phyloP scores from a whole-genome alignment of 805 yeast genomes.

The Schwanniomyces vanrijiae region DNA sequence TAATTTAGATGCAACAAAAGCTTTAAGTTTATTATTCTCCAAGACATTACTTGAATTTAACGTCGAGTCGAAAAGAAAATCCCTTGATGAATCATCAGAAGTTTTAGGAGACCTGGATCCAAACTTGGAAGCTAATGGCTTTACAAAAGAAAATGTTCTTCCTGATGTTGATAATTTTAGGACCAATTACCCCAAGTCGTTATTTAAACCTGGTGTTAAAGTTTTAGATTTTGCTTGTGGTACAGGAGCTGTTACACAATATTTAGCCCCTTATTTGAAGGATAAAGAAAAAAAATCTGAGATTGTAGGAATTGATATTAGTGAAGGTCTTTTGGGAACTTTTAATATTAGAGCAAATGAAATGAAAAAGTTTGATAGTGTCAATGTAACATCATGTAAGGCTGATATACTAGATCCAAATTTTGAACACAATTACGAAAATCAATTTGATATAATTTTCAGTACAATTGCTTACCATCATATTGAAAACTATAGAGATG shows the following conservation, averaged over 20 bases:
- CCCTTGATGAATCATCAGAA: constrained; percentile 10
- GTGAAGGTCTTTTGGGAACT: constrained; percentile 16
- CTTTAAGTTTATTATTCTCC: constrained; percentile 17
- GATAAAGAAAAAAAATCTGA: constrained; percentile 14
- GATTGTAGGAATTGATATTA: constrained; percentile 39
- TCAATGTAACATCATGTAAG: constrained; percentile 10
- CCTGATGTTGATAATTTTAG: constrained; percentile 11
- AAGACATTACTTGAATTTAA: constrained; percentile 20
- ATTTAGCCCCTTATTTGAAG: constrained; percentile 27
- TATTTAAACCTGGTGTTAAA: constrained; percentile 20
- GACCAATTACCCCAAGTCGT: constrained; percentile 8
- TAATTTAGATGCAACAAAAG: constrained; percentile 13
- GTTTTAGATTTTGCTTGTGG: constrained; percentile 47
- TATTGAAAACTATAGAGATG: constrained; percentile 27
- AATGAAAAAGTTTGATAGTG: constrained; percentile 1
- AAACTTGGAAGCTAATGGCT: constrained; percentile 9
- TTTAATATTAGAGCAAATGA: constrained; percentile 15
- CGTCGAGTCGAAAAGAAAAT: constrained; percentile 10
- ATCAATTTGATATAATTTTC: constrained; percentile 29
- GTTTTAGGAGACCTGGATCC: constrained; percentile 18
- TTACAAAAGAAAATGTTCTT: constrained; percentile 7
- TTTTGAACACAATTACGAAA: constrained; percentile 11
- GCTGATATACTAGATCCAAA: constrained; percentile 25
- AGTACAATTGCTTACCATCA: constrained; percentile 44
- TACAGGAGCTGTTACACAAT: constrained; percentile 35